Evolutionary conservation across 192 early-diverging fungal genomes (phyloP).

Genomic region (Coemansia javaensis): DNA sequence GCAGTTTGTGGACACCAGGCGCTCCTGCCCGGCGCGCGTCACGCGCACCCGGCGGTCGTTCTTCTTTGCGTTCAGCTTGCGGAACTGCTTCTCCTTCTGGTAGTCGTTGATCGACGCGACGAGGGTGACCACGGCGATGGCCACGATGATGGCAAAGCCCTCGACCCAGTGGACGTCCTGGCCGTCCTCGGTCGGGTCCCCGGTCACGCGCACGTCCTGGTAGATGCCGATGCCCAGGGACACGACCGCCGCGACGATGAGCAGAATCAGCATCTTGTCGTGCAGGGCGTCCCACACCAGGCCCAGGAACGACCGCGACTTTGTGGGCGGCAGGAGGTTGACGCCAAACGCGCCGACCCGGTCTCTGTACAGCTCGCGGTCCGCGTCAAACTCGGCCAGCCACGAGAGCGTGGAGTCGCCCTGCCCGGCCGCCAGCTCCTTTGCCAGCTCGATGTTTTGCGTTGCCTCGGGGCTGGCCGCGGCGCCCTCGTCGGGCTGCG

Average conservation of each 20-base stretch:
- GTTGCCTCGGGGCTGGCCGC: not conserved
- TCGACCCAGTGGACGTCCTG: constrained; percentile 74
- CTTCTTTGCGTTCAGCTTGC: constrained; percentile 79
- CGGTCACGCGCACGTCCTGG: constrained; percentile 63
- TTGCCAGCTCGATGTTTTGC: constrained; percentile 21
- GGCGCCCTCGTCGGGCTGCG: not conserved
- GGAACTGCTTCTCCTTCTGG: constrained; percentile 84
- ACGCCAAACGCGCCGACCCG: constrained; percentile 59
- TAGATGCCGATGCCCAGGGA: constrained; percentile 78
- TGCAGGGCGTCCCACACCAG: constrained; percentile 80
- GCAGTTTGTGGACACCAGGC: constrained; percentile 68
- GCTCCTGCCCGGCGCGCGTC: constrained; percentile 64
- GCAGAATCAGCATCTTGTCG: constrained; percentile 76
- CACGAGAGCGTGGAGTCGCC: constrained; percentile 19
- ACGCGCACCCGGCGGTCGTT: constrained; percentile 75
- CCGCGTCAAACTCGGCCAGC: constrained; percentile 43
- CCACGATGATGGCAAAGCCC: constrained; percentile 77
- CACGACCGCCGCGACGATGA: constrained; percentile 70
- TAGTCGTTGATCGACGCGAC: constrained; percentile 79
- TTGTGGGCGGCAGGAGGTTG: constrained; percentile 66
- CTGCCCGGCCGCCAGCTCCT: constrained; percentile 31
- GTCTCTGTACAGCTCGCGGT: constrained; percentile 48
- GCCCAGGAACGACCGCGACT: constrained; percentile 64
- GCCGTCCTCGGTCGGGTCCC: constrained; percentile 33
- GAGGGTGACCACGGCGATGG: constrained; percentile 71